Conservation (phyloP, 2,329 filamentous ascomycete genomes). For the Xylariaceae sp. region DNA sequence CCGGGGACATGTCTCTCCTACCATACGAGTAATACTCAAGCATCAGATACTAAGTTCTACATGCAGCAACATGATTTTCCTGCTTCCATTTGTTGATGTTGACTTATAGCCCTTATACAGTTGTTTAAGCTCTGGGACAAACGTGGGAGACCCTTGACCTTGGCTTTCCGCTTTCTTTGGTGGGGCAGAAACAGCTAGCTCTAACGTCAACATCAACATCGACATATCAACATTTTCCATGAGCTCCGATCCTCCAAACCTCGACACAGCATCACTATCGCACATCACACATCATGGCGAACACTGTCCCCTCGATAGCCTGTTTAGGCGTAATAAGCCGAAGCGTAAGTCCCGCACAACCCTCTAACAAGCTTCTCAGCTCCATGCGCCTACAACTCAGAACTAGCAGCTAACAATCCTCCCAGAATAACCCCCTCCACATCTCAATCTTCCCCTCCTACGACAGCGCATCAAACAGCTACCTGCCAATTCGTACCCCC, state of each 20-base stretch:
- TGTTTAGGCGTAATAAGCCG: constrained; percentile 93
- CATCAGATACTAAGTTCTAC: no score
- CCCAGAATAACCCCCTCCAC: constrained; percentile 92
- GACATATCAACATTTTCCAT: not conserved
- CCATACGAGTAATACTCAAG: no score
- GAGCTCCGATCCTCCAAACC: no score
- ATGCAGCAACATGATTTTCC: no score
- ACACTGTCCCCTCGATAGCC: constrained; percentile 75
- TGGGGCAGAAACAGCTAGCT: constrained; percentile 9
- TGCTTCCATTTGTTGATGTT: no score
- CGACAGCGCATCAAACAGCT: constrained; percentile 52
- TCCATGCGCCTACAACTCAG: not conserved
- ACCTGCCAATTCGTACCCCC: constrained; percentile 62
- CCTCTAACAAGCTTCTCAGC: not conserved
- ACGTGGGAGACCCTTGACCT: no score
- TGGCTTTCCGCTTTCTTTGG: not conserved
- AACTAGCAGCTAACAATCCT: constrained; percentile 9
- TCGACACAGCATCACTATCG: not conserved
- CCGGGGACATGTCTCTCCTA: no score
- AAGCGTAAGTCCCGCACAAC: constrained; percentile 59
- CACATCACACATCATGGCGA: constrained; percentile 45
- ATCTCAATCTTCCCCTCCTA: constrained; percentile 83
- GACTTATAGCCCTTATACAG: no score
- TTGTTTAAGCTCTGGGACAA: no score
- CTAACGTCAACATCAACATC: constrained; percentile 1